Evolutionary conservation across 495 filamentous ascomycete genomes (phyloP).

Genomic region (Durotheca rogersii): DNA sequence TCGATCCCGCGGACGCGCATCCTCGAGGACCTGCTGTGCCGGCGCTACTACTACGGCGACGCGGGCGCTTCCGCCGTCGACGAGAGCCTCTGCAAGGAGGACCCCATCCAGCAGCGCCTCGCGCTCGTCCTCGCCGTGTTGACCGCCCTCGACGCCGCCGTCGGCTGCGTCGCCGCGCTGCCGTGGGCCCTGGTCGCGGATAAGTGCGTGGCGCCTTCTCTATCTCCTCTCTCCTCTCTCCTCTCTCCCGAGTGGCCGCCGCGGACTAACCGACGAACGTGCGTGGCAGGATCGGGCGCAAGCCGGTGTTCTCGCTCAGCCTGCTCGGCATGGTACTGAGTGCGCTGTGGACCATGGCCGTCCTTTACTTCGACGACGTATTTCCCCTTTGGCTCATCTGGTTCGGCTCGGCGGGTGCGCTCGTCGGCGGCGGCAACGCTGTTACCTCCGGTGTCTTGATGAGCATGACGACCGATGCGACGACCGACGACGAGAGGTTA

Average conservation of each 20-base stretch:
- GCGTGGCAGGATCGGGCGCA: conserved; percentile 49
- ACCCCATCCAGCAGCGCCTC: conserved; percentile 37
- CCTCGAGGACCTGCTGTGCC: conserved; percentile 37
- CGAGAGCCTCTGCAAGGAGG: conserved; percentile 39
- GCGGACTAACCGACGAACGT: conserved; percentile 39
- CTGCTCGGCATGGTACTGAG: conserved; percentile 38
- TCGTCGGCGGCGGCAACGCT: conserved; percentile 58
- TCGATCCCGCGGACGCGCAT: conserved; percentile 25
- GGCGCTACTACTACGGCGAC: conserved; percentile 32
- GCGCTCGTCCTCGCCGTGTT: conserved; percentile 35
- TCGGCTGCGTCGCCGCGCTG: conserved; percentile 26
- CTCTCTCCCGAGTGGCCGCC: too few relatives aligned
- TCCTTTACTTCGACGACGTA: conserved; percentile 40
- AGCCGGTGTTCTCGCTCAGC: conserved; percentile 38
- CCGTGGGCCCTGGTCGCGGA: conserved; percentile 35
- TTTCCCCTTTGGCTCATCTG: conserved; percentile 55
- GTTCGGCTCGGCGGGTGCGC: conserved; percentile 50
- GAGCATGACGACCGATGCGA: conserved; percentile 60
- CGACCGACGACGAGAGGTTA: conserved; percentile 55
- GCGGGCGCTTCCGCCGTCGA: conserved; percentile 25
- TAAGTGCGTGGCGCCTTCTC: conserved; percentile 24
- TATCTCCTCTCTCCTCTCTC: too few relatives aligned
- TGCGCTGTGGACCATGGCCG: conserved; percentile 38
- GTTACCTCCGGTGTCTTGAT: conserved; percentile 53
- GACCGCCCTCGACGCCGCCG: conserved; percentile 20